Base-by-base conservation (phyloP, 306 rosid genomes). In the Lathyrus sativus region DNA sequence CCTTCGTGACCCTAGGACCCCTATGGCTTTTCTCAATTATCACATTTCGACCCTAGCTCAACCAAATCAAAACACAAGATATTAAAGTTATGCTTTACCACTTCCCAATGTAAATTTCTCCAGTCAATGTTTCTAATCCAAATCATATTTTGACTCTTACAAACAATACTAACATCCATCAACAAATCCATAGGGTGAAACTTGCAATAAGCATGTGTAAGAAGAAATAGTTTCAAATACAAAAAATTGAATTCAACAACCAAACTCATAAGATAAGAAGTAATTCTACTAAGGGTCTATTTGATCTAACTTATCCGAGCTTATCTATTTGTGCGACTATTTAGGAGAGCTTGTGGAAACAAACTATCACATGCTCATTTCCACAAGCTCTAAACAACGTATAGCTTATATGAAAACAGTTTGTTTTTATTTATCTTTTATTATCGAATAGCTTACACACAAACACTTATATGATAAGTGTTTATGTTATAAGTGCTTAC, bases 11-110 rank as follows among this genome's bases (percentile, higher is more conserved):
- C 83, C 88, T 76, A 1, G 96, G 96, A 41, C 74, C 72, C 59
- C 85, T 82, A 15, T 15, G 81, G 54, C 74, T 79, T 73, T 42
- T 71, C 73, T 92, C 98, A 38, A 92, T 92, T 54, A 93, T 86
- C 72, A 93, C 98, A 84, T 83, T 85, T 60, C 95, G 98, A 72
- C 98, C 98, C 97, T 90, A 65, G 70, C 62, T 59, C 81, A 70
- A 78, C 13, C 80, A 80, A 59, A 51, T 77, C 67, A 1, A 70
- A 46, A 19, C 33, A 41, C 42, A 44, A 43, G 22, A 58, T 22
- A 2, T 53, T 0, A 37, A 38, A 63, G 17, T 72, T 50, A 64
- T 26, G 11, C 28, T 4, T 15, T 10, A 54, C 26, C 17, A 38
- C 45, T 35, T 59, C n/a, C 45, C 51, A 56, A 37, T 22, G 37